Percentiles rank a stretch among this genome's conserved stretches.
Evolutionary conservation across 2,329 filamentous ascomycete genomes (phyloP).

Genomic region (Colletotrichum cuscutae): DNA sequence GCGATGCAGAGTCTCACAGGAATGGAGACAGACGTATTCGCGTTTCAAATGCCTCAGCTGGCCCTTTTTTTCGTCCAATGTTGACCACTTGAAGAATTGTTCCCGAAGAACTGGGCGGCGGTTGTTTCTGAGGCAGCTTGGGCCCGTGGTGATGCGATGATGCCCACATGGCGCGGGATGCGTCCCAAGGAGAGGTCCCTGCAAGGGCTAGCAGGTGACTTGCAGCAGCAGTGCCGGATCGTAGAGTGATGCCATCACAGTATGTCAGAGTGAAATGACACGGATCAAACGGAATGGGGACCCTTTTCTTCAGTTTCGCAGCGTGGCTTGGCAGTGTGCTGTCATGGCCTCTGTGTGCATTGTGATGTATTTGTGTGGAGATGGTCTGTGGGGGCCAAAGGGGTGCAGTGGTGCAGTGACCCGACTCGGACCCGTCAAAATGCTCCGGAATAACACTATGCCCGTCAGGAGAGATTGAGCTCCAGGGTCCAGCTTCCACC

Average conservation of each 20-base stretch:
- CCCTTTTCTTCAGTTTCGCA: not conserved
- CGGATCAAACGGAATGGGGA: not conserved
- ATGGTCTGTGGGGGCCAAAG: conserved; percentile 15
- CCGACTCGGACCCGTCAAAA: not conserved
- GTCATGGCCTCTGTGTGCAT: not conserved
- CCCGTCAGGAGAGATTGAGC: conserved; percentile 31
- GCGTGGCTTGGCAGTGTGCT: not conserved
- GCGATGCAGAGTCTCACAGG: not conserved
- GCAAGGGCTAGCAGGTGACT: conserved; percentile 23
- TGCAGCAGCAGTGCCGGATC: not conserved
- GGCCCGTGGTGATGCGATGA: conserved; percentile 24
- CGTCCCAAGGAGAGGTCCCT: conserved; percentile 4
- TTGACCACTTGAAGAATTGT: not conserved
- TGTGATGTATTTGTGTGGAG: conserved; percentile 6
- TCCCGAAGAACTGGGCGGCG: conserved; percentile 6
- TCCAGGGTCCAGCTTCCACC: conserved; percentile 20
- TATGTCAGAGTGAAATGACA: not conserved
- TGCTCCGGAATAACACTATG: conserved; percentile 20
- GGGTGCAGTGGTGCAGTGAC: not conserved
- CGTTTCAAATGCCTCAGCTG: conserved; percentile 19
- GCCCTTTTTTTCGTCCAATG: conserved; percentile 5
- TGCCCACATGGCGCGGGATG: conserved; percentile 21
- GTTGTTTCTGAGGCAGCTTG: conserved; percentile 5
- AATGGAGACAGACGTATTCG: conserved; percentile 15
- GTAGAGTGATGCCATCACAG: conserved; percentile 12